These are phyloP conservation scores for Globisporangium cylindrosporum DNA, from an alignment of 352 stramenopile genomes.

Conservation along the genomic window DNA sequence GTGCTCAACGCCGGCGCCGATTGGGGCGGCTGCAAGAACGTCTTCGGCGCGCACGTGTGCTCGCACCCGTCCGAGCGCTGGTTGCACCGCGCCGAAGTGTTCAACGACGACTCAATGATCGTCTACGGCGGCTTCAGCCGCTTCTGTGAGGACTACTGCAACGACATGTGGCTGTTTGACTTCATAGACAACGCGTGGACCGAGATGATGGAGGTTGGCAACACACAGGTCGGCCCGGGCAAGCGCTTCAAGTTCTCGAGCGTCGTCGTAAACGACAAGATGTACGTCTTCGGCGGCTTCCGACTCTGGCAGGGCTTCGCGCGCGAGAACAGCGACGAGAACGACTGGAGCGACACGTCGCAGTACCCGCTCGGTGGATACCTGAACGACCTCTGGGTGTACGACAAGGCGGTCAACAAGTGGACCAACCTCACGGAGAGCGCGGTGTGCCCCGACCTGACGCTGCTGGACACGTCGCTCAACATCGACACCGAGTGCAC, in stretches of 20 bases:
- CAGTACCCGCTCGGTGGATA: constrained; percentile 90
- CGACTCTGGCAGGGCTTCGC: constrained; percentile 95
- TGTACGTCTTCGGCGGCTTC: constrained; percentile 91
- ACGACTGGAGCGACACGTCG: constrained; percentile 74
- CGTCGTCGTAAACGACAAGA: constrained; percentile 47
- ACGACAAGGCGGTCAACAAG: constrained; percentile 51
- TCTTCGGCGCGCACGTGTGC: constrained; percentile 85
- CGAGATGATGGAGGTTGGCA: constrained; percentile 78
- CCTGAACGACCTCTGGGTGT: constrained; percentile 94
- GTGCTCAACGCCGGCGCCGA: constrained; percentile 79
- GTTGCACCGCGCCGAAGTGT: constrained; percentile 86
- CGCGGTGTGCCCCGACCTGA: constrained; percentile 56
- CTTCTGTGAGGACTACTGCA: constrained; percentile 94
- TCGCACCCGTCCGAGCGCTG: constrained; percentile 87
- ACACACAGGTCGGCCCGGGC: constrained; percentile 52
- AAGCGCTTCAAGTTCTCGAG: constrained; percentile 94
- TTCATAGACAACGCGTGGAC: constrained; percentile 89
- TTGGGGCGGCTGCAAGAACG: constrained; percentile 91
- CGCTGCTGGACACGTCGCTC: constrained; percentile 56
- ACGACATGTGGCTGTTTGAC: constrained; percentile 96
- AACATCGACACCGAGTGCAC: constrained; percentile 71
- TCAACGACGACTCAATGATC: constrained; percentile 89
- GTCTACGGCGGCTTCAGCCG: constrained; percentile 93
- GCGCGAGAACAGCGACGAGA: constrained; percentile 85
- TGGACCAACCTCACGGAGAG: constrained; percentile 77